These are phyloP conservation scores for Lonicera japonica DNA, from an alignment of 129 eudicot species.

Conservation along the genomic window DNA sequence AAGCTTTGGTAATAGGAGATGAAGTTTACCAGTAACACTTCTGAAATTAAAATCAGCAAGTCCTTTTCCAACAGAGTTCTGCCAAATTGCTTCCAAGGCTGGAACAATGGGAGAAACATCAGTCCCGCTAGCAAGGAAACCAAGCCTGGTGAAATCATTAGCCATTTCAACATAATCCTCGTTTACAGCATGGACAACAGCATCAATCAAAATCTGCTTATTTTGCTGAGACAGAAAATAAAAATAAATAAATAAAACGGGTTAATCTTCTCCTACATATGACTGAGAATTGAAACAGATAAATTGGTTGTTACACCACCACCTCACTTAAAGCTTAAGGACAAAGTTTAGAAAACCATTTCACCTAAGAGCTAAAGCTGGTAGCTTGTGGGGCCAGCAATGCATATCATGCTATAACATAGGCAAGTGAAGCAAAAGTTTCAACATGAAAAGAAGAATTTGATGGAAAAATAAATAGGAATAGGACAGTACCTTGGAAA, in stretches of 20 bases:
- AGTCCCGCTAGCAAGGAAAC: constrained; percentile 93
- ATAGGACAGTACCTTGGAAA: neutral
- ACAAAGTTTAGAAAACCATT: too few relatives aligned
- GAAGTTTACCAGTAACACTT: constrained; percentile 86
- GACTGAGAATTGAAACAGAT: neutral
- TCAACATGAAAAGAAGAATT: neutral
- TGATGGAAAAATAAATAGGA: neutral
- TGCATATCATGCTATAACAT: too few relatives aligned
- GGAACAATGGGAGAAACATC: constrained; percentile 93
- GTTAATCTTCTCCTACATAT: neutral
- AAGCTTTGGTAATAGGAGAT: too few relatives aligned
- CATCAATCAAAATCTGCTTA: constrained; percentile 93
- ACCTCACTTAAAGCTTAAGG: too few relatives aligned
- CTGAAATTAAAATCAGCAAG: constrained; percentile 94
- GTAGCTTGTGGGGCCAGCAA: too few relatives aligned
- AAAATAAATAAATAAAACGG: neutral
- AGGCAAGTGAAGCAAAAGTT: constrained; percentile 5
- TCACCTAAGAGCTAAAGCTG: too few relatives aligned
- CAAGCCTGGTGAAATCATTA: constrained; percentile 95
- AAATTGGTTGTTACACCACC: neutral
- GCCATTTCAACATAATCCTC: constrained; percentile 99
- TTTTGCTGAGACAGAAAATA: constrained; percentile 61
- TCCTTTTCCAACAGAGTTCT: constrained; percentile 90
- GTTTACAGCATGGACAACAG: constrained; percentile 98
- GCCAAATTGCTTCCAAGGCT: constrained; percentile 97